Percentiles rank a stretch among this genome's conserved stretches.
Conservation (phyloP, 177 flowering plant species). For the Vitis hybrid region DNA sequence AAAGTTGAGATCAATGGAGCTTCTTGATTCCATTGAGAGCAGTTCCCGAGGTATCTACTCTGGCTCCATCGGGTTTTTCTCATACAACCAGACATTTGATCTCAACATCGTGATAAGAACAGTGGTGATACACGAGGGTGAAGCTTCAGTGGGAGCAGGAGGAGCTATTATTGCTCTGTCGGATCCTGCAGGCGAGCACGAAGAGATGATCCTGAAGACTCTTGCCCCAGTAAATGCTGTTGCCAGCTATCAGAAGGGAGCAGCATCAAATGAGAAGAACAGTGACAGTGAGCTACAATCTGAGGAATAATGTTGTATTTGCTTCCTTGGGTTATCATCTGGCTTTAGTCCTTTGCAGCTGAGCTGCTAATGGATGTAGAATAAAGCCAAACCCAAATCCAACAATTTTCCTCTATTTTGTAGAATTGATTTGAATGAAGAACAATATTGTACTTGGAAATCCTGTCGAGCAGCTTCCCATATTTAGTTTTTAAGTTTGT, state of each 20-base stretch:
- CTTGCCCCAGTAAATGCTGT: constrained; percentile 65
- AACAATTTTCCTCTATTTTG: too few species aligned
- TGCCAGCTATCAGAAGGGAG: constrained; percentile 32
- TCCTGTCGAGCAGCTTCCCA: too few species aligned
- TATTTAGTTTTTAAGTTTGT: too few species aligned
- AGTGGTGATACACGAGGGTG: constrained; percentile 72
- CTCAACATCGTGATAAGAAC: constrained; percentile 94
- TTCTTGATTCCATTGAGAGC: constrained; percentile 84
- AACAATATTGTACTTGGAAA: too few species aligned
- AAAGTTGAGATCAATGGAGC: constrained; percentile 87
- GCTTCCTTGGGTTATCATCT: too few species aligned
- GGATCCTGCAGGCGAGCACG: constrained; percentile 74
- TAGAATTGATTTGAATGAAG: too few species aligned
- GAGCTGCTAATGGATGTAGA: too few species aligned
- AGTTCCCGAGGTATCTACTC: constrained; percentile 89
- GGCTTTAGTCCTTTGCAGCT: too few species aligned
- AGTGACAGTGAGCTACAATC: too few species aligned
- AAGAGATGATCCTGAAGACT: constrained; percentile 88
- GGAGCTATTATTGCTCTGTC: constrained; percentile 93
- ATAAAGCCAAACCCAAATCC: too few species aligned
- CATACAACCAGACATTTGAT: constrained; percentile 82
- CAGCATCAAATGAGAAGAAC: constrained; percentile 1
- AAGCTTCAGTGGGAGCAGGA: constrained; percentile 94
- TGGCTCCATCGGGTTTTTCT: constrained; percentile 88
- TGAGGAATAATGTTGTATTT: too few species aligned